Conservation (phyloP, 75 land plant genomes). For the Sequoia sempervirens region DNA sequence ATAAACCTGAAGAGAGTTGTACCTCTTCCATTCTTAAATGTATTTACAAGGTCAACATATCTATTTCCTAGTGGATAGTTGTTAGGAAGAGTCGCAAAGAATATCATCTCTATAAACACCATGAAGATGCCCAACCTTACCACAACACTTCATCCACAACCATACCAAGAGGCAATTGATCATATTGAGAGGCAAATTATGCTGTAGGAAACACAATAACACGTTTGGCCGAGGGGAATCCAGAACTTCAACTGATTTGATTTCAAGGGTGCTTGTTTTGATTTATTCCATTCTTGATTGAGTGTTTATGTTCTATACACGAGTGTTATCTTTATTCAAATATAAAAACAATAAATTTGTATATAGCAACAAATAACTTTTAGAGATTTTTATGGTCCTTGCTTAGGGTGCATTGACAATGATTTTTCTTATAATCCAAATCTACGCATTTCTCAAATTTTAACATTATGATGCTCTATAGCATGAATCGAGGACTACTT, state of each 20-base stretch:
- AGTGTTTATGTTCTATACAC: not conserved
- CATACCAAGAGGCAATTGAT: not conserved
- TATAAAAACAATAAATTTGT: not conserved
- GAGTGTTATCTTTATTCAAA: not conserved
- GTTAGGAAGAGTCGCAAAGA: not conserved
- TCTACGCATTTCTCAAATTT: not conserved
- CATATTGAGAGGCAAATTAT: not conserved
- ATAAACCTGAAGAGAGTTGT: too few relatives aligned
- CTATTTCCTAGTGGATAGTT: too few relatives aligned
- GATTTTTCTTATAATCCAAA: not conserved
- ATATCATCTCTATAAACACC: too few relatives aligned
- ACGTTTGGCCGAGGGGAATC: not conserved
- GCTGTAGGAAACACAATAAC: not conserved
- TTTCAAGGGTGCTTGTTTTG: not conserved
- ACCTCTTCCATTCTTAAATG: too few relatives aligned
- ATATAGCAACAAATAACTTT: not conserved
- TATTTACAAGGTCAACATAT: too few relatives aligned
- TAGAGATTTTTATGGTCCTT: not conserved
- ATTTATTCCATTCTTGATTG: too few relatives aligned
- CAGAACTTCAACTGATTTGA: not conserved
- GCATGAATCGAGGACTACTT: not conserved
- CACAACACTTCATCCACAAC: not conserved
- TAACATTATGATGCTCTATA: not conserved
- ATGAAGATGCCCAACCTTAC: not conserved
- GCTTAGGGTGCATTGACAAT: not conserved